These are phyloP conservation scores for Raffaelea deltoideospora DNA, from an alignment of 2,329 filamentous ascomycete species.

Conservation along the genomic window DNA sequence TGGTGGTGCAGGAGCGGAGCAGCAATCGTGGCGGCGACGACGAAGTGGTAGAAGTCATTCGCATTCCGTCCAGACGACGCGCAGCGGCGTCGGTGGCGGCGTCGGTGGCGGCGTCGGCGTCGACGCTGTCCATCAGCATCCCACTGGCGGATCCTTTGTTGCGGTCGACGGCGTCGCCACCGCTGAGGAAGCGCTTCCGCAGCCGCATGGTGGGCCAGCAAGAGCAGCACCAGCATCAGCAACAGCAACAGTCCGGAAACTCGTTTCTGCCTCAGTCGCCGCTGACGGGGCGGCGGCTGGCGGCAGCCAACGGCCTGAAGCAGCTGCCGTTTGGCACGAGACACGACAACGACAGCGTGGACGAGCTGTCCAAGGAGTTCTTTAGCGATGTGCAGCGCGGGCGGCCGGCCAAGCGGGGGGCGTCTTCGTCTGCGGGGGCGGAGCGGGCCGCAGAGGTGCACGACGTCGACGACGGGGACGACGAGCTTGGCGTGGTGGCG, in stretches of 20 bases:
- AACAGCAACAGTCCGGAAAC: too few relatives aligned
- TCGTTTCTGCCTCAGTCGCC: neutral
- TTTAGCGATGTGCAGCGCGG: neutral
- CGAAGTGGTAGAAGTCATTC: too few relatives aligned
- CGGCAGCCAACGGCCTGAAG: neutral
- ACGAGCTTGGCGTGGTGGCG: too few relatives aligned
- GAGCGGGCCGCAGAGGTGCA: neutral
- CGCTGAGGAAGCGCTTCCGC: neutral
- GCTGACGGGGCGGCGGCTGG: neutral
- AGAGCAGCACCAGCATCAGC: too few relatives aligned
- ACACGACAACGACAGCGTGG: constrained; percentile 2
- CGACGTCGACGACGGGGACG: neutral
- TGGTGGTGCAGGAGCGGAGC: too few relatives aligned
- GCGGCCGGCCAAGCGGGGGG: neutral
- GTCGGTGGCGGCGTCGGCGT: too few relatives aligned
- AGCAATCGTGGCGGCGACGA: too few relatives aligned
- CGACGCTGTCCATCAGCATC: too few relatives aligned
- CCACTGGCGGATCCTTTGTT: too few relatives aligned
- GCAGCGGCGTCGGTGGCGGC: too few relatives aligned
- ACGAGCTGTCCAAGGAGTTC: constrained; percentile 7
- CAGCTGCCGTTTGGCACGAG: neutral
- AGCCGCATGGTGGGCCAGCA: neutral
- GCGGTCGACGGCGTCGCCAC: too few relatives aligned
- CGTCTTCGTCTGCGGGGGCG: neutral
- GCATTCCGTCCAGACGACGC: too few relatives aligned